A percentile compares a stretch with the other conserved stretches of the same genome.
These are phyloP conservation scores for Colletotrichum nymphaeae DNA, from an alignment of 2,329 filamentous ascomycete species.

Conservation along the genomic window DNA sequence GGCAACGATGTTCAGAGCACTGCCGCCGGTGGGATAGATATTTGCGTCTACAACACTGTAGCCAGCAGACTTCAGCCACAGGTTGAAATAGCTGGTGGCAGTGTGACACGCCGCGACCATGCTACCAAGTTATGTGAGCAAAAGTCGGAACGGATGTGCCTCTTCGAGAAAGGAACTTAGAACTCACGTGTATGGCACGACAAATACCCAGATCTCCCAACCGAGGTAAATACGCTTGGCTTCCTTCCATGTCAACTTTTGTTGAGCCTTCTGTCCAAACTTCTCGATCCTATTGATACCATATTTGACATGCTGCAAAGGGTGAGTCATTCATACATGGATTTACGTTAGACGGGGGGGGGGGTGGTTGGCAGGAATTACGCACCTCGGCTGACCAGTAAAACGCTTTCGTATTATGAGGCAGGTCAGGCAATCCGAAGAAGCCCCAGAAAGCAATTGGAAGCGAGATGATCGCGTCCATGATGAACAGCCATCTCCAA, in stretches of 20 bases:
- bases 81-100: slow-evolving; percentile 40
- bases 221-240: slow-evolving; percentile 34
- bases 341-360: not conserved
- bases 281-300: slow-evolving; percentile 38
- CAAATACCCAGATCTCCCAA: slow-evolving; percentile 37
- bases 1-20: slow-evolving; percentile 34
- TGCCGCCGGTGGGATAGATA: slow-evolving; percentile 51
- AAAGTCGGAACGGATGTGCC: too few species aligned
- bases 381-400: slow-evolving; percentile 30
- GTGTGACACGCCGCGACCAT: slow-evolving; percentile 33
- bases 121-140: not conserved
- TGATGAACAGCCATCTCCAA: slow-evolving; percentile 54
- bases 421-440: slow-evolving; percentile 38
- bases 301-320: slow-evolving; percentile 28
- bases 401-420: slow-evolving; percentile 34
- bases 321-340: slow-evolving; percentile 6
- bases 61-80: slow-evolving; percentile 54
- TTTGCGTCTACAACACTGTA: slow-evolving; percentile 61
- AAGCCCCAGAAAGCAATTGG: slow-evolving; percentile 40
- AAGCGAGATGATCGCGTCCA: slow-evolving; percentile 46
- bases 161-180: slow-evolving; percentile 8
- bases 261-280: slow-evolving; percentile 37
- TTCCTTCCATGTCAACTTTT: slow-evolving; percentile 28
- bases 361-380: too few species aligned
- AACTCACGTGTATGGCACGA: slow-evolving; percentile 38